A percentile compares a stretch with the other conserved stretches of the same genome.
Conservation (phyloP, 1,139 yeast genomes). For the Magnusiomyces ingens region DNA sequence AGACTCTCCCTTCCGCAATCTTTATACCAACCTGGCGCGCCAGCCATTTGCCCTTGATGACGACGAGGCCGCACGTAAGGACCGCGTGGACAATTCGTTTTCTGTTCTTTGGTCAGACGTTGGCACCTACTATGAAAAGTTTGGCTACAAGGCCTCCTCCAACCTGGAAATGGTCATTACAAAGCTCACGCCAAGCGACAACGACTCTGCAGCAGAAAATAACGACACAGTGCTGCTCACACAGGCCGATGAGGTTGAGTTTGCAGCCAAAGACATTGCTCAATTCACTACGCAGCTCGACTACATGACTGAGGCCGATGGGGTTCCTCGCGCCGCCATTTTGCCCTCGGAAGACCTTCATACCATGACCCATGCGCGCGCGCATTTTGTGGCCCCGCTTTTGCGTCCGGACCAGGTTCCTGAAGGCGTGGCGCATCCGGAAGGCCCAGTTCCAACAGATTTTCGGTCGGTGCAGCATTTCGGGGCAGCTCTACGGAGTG, state of each 20-base stretch:
- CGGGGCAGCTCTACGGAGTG: conserved; percentile 29
- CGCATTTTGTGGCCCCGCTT: conserved; percentile 32
- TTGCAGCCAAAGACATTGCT: conserved; percentile 24
- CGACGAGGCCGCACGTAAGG: not conserved
- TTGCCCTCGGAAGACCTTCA: conserved; percentile 25
- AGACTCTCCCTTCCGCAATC: conserved; percentile 27
- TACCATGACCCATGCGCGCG: conserved; percentile 41
- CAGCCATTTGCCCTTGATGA: conserved; percentile 29
- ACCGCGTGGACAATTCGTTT: not conserved
- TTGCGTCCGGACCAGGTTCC: conserved; percentile 6
- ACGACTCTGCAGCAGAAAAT: not conserved
- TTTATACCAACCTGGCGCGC: conserved; percentile 26
- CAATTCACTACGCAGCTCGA: conserved; percentile 26
- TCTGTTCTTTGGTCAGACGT: conserved; percentile 62
- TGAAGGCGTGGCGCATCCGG: not conserved
- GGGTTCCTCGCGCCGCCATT: conserved; percentile 30
- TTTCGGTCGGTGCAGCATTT: conserved; percentile 19
- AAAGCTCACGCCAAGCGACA: not conserved
- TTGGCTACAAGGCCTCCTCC: conserved; percentile 42
- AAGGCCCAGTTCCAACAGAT: not conserved
- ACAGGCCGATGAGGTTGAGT: not conserved
- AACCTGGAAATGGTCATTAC: conserved; percentile 2
- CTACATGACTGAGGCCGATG: conserved; percentile 29
- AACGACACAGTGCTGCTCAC: not conserved
- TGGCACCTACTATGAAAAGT: conserved; percentile 55